Conservation (phyloP, 371 early-diverging fungal species). For the Apophysomyces elegans region DNA sequence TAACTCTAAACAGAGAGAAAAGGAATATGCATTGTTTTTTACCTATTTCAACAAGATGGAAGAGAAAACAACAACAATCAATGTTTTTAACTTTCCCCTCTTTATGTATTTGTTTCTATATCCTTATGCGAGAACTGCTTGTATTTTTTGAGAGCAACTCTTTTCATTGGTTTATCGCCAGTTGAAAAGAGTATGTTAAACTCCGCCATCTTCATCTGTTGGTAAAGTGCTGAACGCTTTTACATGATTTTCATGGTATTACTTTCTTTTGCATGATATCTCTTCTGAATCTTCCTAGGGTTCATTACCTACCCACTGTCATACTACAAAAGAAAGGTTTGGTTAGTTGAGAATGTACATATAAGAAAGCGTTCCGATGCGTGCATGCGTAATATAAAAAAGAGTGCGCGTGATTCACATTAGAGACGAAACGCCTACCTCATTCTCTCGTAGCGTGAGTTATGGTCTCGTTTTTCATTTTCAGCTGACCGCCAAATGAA, state of each 20-base stretch:
- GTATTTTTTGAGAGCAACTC: background rate
- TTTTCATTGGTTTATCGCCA: background rate
- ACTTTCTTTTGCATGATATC: background rate
- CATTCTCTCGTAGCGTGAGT: background rate
- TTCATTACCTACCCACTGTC: too few relatives aligned
- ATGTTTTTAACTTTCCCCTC: background rate
- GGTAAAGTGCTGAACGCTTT: background rate
- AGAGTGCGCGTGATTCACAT: background rate
- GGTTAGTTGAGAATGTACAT: too few relatives aligned
- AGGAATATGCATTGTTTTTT: too few relatives aligned
- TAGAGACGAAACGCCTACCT: background rate
- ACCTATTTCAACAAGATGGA: background rate
- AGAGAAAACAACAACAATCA: background rate
- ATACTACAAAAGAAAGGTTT: background rate
- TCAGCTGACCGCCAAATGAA: slow-evolving; percentile 14
- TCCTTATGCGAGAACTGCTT: background rate
- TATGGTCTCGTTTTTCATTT: background rate
- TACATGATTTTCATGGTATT: background rate
- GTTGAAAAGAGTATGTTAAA: background rate
- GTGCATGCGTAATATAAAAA: too few relatives aligned
- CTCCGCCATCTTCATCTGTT: background rate
- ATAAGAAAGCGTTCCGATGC: too few relatives aligned
- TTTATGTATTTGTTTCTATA: too few relatives aligned
- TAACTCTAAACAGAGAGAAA: too few relatives aligned
- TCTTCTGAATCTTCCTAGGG: too few relatives aligned